phyloP scores from a whole-genome alignment of 2,329 filamentous ascomycete species.

The Sarocladiaceae sp. region DNA sequence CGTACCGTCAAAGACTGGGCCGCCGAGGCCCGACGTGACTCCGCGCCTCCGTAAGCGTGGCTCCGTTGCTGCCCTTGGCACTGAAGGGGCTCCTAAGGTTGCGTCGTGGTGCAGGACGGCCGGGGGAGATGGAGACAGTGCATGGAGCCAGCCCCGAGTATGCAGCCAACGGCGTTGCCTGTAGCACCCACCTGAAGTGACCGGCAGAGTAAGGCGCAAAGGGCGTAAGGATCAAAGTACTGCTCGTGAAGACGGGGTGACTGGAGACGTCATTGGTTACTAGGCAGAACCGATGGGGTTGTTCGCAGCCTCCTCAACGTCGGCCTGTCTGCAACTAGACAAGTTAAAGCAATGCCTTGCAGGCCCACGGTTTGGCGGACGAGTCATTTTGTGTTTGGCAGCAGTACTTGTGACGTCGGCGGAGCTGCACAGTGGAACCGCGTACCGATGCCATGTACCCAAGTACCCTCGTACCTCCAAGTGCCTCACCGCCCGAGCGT shows the following conservation, averaged over 20 bases:
- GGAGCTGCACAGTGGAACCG: slow-evolving; percentile 8
- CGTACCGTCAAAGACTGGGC: slow-evolving; percentile 9
- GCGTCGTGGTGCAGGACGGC: slow-evolving; percentile 7
- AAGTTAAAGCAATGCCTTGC: slow-evolving; percentile 2
- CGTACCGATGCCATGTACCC: neutral
- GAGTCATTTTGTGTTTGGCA: slow-evolving; percentile 5
- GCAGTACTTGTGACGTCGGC: slow-evolving; percentile 10
- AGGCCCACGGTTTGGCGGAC: slow-evolving; percentile 1
- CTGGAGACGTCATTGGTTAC: slow-evolving; percentile 6
- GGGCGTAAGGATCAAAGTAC: slow-evolving; percentile 2
- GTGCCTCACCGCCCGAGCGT: neutral
- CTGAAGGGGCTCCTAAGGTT: slow-evolving; percentile 4
- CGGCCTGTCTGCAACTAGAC: slow-evolving; percentile 8
- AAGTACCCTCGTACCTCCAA: neutral
- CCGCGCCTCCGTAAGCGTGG: slow-evolving; percentile 8
- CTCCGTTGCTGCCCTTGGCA: slow-evolving; percentile 8
- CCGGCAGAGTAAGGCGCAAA: neutral
- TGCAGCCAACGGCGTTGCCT: slow-evolving; percentile 5
- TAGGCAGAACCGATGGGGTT: slow-evolving; percentile 2
- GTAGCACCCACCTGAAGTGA: neutral
- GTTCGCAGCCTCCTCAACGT: slow-evolving; percentile 6
- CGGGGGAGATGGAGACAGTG: neutral
- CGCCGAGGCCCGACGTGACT: slow-evolving; percentile 9
- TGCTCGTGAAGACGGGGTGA: slow-evolving; percentile 5
- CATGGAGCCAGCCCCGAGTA: slow-evolving; percentile 5